Evolutionary conservation across 2,329 filamentous ascomycete genomes (phyloP).

Genomic region (Ceratocystis colombiana): DNA sequence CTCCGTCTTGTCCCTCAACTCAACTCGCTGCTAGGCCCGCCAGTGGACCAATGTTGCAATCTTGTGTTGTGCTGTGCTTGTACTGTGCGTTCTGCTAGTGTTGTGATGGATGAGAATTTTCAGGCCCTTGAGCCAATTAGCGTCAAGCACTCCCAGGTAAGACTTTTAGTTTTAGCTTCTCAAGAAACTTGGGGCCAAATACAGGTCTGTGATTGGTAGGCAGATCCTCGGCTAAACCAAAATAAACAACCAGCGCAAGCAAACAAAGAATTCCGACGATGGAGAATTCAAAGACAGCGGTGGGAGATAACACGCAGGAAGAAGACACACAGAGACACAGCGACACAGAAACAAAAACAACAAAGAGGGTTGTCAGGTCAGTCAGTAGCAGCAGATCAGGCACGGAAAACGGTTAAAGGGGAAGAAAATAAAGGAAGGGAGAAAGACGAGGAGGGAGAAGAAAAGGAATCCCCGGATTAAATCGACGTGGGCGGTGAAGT

Average conservation of each 20-base stretch:
- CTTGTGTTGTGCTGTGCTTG: not conserved
- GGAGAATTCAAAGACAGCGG: no score
- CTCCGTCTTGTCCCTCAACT: not conserved
- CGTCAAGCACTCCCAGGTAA: no score
- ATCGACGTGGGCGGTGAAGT: conserved; percentile 15
- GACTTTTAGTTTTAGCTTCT: no score
- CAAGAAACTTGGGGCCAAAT: not conserved
- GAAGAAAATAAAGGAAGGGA: not conserved
- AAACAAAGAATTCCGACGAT: conserved; percentile 1
- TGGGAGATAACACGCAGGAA: not conserved
- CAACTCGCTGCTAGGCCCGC: no score
- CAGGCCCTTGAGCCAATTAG: not conserved
- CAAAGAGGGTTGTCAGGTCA: not conserved
- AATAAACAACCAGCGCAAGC: not conserved
- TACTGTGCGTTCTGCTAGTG: not conserved
- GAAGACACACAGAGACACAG: not conserved
- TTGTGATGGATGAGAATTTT: not conserved
- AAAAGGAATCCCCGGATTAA: conserved; percentile 9
- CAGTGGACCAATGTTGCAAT: no score
- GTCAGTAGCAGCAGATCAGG: not conserved
- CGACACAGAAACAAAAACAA: not conserved
- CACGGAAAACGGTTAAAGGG: not conserved
- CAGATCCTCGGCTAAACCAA: conserved; percentile 6
- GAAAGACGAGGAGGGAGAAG: not conserved
- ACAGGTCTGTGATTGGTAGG: not conserved